These are phyloP conservation scores for Zhuliangozyma blackwelliae DNA, from an alignment of 1,139 yeast genomes.

Conservation along the genomic window DNA sequence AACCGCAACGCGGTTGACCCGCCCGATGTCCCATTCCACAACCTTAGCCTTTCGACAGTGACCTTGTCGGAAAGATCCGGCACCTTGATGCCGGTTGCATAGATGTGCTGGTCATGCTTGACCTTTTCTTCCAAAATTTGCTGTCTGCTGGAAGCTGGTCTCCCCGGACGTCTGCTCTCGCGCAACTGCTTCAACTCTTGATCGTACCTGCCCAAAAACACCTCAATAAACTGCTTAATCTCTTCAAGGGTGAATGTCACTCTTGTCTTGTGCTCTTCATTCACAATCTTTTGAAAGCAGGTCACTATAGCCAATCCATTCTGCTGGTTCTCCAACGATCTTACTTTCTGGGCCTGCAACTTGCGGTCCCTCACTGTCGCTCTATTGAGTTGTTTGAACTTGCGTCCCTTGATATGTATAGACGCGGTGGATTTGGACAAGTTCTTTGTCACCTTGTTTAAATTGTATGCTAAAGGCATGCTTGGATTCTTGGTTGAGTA, in stretches of 20 bases:
- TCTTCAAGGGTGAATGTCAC: conserved; percentile 51
- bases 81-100: conserved; percentile 62
- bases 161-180: conserved; percentile 71
- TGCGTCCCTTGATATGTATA: conserved; percentile 85
- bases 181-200: conserved; percentile 63
- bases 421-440: conserved; percentile 55
- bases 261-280: conserved; percentile 37
- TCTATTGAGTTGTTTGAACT: conserved; percentile 74
- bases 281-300: conserved; percentile 63
- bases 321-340: conserved; percentile 55
- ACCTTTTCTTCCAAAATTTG: conserved; percentile 58
- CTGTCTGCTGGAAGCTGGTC: conserved; percentile 76
- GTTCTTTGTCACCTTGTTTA: conserved; percentile 67
- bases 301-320: conserved; percentile 54
- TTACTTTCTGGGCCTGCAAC: conserved; percentile 53
- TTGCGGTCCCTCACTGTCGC: conserved; percentile 83
- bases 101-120: conserved; percentile 58
- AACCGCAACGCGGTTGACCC: conserved; percentile 64
- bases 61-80: conserved; percentile 67
- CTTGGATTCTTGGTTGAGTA: no score
- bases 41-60: conserved; percentile 56
- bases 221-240: conserved; percentile 55
- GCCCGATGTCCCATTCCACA: conserved; percentile 83
- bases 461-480: conserved; percentile 79
- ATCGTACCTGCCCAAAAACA: conserved; percentile 65